phyloP scores from a whole-genome alignment of 441 rosid genomes.

The Lepidium campestre region DNA sequence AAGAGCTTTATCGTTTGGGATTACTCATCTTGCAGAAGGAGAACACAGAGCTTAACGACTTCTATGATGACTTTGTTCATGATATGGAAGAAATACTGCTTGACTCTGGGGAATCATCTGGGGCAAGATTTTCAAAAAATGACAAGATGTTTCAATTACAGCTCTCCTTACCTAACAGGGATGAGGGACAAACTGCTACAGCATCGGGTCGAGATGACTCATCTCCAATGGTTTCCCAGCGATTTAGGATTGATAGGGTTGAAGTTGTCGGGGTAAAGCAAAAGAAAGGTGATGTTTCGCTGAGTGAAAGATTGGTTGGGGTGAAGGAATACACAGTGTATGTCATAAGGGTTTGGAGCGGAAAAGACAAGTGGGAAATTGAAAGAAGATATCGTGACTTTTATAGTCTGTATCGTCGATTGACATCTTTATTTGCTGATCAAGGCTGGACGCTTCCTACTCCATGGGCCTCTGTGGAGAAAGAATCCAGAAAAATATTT shows the following conservation, averaged over 20 bases:
- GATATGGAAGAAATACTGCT: slow-evolving; percentile 98
- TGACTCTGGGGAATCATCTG: slow-evolving; percentile 68
- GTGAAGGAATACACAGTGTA: slow-evolving; percentile 90
- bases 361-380: slow-evolving; percentile 80
- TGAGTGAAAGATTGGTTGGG: slow-evolving; percentile 93
- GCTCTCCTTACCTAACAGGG: slow-evolving; percentile 50
- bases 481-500: slow-evolving; percentile 77
- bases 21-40: slow-evolving; percentile 51
- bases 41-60: slow-evolving; percentile 48
- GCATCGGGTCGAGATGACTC: slow-evolving; percentile 51
- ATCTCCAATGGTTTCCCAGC: slow-evolving; percentile 32
- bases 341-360: slow-evolving; percentile 72
- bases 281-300: slow-evolving; percentile 85
- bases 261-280: slow-evolving; percentile 93
- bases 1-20: slow-evolving; percentile 25
- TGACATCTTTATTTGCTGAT: slow-evolving; percentile 67
- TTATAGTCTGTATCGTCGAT: slow-evolving; percentile 67
- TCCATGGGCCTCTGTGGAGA: slow-evolving; percentile 80
- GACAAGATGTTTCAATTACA: slow-evolving; percentile 47
- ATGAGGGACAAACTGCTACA: slow-evolving; percentile 81
- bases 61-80: slow-evolving; percentile 81
- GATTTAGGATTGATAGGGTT: slow-evolving; percentile 59
- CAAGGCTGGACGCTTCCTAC: slow-evolving; percentile 85
- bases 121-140: slow-evolving; percentile 51
- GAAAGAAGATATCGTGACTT: slow-evolving; percentile 96